phyloP scores from a whole-genome alignment of 2,329 filamentous ascomycete genomes.

The Fusarium armeniacum region DNA sequence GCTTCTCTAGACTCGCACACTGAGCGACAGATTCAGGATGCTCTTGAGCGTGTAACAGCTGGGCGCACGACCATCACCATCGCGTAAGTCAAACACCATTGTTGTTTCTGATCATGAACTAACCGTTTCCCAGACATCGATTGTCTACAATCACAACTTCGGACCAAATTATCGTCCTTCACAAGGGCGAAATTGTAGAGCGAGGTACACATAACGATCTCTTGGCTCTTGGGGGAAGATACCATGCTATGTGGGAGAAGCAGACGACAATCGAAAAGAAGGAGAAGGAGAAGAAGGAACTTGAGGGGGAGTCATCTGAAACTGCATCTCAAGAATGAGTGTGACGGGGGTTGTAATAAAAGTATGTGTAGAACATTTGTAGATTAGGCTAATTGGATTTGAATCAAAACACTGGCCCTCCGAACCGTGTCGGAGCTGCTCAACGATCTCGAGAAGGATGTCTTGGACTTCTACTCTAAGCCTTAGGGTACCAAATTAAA shows the following conservation, averaged over 20 bases:
- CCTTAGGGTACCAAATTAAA: background rate
- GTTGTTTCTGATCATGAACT: background rate
- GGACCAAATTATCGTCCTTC: constrained; percentile 68
- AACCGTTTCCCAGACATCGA: constrained; percentile 60
- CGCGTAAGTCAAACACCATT: background rate
- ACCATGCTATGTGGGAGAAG: constrained; percentile 67
- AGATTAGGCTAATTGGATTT: background rate
- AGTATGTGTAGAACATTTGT: constrained; percentile 1
- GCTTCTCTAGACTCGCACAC: constrained; percentile 76
- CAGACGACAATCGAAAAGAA: constrained; percentile 61
- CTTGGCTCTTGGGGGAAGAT: constrained; percentile 61
- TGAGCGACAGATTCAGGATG: constrained; percentile 69
- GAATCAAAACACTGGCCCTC: background rate
- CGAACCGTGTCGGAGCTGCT: background rate
- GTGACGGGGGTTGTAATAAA: background rate
- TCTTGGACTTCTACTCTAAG: background rate
- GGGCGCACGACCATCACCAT: constrained; percentile 66
- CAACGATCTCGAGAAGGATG: too few relatives aligned
- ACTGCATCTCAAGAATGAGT: constrained; percentile 18
- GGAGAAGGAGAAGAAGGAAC: constrained; percentile 51
- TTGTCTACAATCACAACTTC: constrained; percentile 70
- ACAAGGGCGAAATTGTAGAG: constrained; percentile 65
- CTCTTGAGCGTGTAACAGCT: constrained; percentile 62
- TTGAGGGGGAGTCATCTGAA: constrained; percentile 36
- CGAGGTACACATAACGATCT: constrained; percentile 65